phyloP scores from a whole-genome alignment of 176 grass and related monocot species.

The Chrysopogon serrulatus region DNA sequence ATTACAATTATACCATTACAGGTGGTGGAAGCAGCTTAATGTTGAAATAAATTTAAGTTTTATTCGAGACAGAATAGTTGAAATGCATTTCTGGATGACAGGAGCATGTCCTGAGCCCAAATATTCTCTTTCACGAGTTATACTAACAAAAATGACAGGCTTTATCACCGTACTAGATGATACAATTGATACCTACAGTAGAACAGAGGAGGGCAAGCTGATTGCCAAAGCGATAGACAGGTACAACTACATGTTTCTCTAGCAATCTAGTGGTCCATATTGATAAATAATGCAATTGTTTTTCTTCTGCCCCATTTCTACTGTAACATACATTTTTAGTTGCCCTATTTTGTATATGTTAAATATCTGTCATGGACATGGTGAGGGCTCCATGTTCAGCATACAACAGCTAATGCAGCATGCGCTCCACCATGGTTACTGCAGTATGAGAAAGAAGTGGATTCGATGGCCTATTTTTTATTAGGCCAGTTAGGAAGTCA shows the following conservation, averaged over 20 bases:
- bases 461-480: neutral
- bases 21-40: constrained; percentile 18
- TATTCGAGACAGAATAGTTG: constrained; percentile 13
- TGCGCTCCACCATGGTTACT: neutral
- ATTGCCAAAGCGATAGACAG: constrained; percentile 33
- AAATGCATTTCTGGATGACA: constrained; percentile 23
- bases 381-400: neutral
- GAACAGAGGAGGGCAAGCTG: constrained; percentile 11
- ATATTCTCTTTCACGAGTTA: constrained; percentile 13
- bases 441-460: neutral
- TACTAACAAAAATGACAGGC: constrained; percentile 22
- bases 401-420: neutral
- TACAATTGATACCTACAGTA: constrained; percentile 24
- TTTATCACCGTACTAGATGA: constrained; percentile 34
- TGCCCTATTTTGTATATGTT: neutral
- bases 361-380: neutral
- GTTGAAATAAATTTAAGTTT: neutral
- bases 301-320: neutral
- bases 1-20: neutral
- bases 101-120: constrained; percentile 17
- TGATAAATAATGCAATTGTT: neutral
- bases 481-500: neutral
- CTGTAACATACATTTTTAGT: neutral
- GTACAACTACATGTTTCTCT: neutral
- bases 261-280: neutral